Conservation (phyloP, 164 flowering plant genomes). For the Tetracentron sinense region DNA sequence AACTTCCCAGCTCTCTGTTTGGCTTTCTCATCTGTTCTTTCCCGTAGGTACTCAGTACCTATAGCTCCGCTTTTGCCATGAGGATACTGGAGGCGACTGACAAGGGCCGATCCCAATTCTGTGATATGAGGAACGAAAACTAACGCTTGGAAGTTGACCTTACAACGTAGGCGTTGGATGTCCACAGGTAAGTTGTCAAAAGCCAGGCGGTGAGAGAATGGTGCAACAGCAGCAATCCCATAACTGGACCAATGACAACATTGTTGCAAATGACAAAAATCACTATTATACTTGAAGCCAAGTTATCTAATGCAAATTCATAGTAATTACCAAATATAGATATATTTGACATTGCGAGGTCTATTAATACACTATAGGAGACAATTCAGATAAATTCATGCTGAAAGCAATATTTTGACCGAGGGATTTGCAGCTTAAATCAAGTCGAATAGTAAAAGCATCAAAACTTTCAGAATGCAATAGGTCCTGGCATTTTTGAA, state of each 20-base stretch:
- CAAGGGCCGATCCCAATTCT: conserved; percentile 77
- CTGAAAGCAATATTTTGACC: not conserved
- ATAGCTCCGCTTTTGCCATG: conserved; percentile 16
- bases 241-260: conserved; percentile 40
- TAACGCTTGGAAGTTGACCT: conserved; percentile 88
- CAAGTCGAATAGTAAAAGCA: no score
- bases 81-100: conserved; percentile 64
- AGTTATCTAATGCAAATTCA: no score
- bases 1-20: conserved; percentile 48
- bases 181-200: conserved; percentile 83
- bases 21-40: conserved; percentile 30
- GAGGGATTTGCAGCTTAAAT: no score
- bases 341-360: not conserved
- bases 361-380: not conserved
- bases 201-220: conserved; percentile 95
- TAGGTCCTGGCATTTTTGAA: no score
- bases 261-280: not conserved
- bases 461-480: no score
- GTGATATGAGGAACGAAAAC: conserved; percentile 80
- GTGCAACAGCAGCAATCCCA: conserved; percentile 94
- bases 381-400: not conserved
- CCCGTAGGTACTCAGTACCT: conserved; percentile 28
- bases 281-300: no score
- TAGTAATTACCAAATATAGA: not conserved
- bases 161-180: conserved; percentile 85